Evolutionary conservation across 1,139 yeast genomes (phyloP), one percentile per base, ranked within the genome.

Genomic region (Magnusiomyces starmeri): DNA sequence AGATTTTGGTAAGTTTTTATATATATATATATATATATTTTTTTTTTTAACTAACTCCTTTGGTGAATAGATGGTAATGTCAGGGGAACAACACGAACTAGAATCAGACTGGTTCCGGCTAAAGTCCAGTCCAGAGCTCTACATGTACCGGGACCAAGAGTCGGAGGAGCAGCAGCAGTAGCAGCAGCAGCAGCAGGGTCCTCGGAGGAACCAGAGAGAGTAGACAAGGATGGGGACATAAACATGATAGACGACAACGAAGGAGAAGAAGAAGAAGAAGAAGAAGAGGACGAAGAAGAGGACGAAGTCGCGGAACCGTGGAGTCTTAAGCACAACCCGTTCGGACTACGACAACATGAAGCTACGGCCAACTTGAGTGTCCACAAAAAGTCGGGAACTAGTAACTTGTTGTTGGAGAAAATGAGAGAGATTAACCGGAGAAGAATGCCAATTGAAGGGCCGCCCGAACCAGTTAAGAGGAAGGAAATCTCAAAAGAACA

Each of bases 1-100:
- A 14, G 56, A 59, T 21, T 48, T 45, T 43, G 52, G 56, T 53
- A 46, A 39, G 56, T 48, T n/a, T 32, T 12, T 18, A n/a, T 3
- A 14, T 27, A 18, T 7, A 12, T 10, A 16, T 26, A 16, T 29
- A 6, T n/a, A 26, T 29, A 35, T 34, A 6, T n/a, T 43, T 22
- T 14, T 27, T 27, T 27, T 27, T 27, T 27, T 27, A 9, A 27
- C 12, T 22, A n/a, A 16, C 9, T 21, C 16, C 14, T 42, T 20
- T 40, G 18, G 26, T 18, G 18, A 20, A 12, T 18, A 51, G 65
- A 62, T 7, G 66, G 64, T 1, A 59, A 63, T 25, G 45, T 62
- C n/a, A 44, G 64, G 10, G 68, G 64, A 8, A 57, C 51, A 14
- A 53, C 65, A 10, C 52, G 67, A 25, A 54, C 57, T n/a, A 53